A percentile compares a stretch with the other conserved stretches of the same genome.
Evolutionary conservation across 73 alveolate species (phyloP).

Genomic region (Paramecium primaurelia): DNA sequence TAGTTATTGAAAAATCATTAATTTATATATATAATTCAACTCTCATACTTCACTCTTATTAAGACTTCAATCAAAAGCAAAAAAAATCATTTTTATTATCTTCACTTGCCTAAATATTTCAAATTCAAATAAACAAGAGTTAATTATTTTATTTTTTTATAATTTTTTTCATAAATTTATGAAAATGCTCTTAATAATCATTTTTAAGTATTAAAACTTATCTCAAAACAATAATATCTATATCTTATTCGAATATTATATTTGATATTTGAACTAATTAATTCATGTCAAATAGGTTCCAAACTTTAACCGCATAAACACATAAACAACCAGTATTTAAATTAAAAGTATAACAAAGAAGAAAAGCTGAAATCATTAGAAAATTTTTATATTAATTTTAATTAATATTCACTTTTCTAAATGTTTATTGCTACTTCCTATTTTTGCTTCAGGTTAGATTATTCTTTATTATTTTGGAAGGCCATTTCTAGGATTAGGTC

Average conservation of each 20-base stretch:
- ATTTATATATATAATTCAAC: conserved; percentile 6
- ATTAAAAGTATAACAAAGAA: too few relatives aligned
- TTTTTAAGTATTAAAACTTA: background rate
- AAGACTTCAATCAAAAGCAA: background rate
- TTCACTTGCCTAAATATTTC: background rate
- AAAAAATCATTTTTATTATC: background rate
- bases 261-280: too few relatives aligned
- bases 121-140: background rate
- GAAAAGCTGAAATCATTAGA: background rate
- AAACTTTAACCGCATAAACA: background rate
- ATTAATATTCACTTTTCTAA: background rate
- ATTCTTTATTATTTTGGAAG: conserved; percentile 7
- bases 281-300: background rate
- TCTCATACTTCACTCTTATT: background rate
- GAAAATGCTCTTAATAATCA: background rate
- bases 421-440: background rate
- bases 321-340: too few relatives aligned
- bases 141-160: background rate
- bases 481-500: conserved; percentile 57
- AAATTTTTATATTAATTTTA: background rate
- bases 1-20: conserved; percentile 20
- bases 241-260: background rate
- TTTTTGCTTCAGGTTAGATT: background rate
- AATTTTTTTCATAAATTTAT: background rate
- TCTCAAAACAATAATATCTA: background rate